Evolutionary conservation across 2,329 filamentous ascomycete genomes (phyloP).

Genomic region (Calonectria montana): DNA sequence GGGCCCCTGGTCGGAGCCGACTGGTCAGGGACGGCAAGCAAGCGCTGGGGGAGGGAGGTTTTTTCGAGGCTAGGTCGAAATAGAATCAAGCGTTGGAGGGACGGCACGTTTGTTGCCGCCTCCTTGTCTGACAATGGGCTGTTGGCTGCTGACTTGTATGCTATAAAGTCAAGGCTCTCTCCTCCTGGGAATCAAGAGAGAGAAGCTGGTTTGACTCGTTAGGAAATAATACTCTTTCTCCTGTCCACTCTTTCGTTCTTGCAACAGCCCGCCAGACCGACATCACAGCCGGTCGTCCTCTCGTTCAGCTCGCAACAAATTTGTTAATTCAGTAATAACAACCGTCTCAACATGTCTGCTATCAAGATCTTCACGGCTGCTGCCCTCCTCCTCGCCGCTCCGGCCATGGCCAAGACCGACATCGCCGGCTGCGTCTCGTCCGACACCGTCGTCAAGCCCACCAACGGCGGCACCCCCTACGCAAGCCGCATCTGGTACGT

Average conservation of each 20-base stretch:
- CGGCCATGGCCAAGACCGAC: constrained; percentile 57
- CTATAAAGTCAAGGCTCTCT: background rate
- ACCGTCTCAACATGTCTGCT: constrained; percentile 36
- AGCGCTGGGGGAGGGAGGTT: background rate
- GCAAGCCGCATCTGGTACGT: constrained; percentile 69
- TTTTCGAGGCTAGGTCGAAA: background rate
- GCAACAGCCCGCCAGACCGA: background rate
- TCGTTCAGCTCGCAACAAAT: background rate
- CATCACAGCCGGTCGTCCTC: constrained; percentile 10
- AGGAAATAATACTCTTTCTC: background rate
- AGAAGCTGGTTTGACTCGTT: background rate
- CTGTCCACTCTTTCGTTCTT: background rate
- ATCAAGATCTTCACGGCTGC: constrained; percentile 39
- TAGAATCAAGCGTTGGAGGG: background rate
- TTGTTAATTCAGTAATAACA: background rate
- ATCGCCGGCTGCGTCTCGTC: constrained; percentile 58
- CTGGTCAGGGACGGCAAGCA: background rate
- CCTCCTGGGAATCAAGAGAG: background rate
- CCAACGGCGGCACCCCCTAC: constrained; percentile 49
- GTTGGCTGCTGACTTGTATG: background rate
- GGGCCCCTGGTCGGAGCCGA: background rate
- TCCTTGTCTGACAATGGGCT: background rate
- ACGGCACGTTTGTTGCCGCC: background rate
- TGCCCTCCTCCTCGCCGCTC: constrained; percentile 44
- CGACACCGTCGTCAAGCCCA: constrained; percentile 45